Conservation (phyloP, 176 grass and related monocot genomes). For the Chrysopogon serrulatus region DNA sequence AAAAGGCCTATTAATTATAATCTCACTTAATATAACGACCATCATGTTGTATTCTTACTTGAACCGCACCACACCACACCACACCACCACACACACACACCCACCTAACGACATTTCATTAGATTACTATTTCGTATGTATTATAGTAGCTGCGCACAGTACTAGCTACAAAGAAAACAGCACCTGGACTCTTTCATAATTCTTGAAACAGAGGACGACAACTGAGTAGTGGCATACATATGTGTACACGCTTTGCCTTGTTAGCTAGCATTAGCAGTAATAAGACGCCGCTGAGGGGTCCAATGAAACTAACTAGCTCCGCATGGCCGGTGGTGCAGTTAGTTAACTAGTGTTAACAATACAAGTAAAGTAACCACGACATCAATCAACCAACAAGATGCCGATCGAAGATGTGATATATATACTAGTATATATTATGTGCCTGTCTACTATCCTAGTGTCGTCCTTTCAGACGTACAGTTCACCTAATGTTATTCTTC, state of each 20-base stretch:
- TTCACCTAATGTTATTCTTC: constrained; percentile 25
- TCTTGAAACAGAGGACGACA: neutral
- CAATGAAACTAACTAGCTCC: neutral
- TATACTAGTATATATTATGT: neutral
- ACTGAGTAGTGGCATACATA: too few species aligned
- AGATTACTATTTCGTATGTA: neutral
- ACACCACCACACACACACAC: too few species aligned
- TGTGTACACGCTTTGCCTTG: too few species aligned
- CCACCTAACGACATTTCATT: constrained; percentile 11
- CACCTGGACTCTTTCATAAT: neutral
- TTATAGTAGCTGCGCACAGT: neutral
- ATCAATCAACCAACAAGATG: neutral
- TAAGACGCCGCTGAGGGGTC: neutral
- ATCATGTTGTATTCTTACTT: neutral
- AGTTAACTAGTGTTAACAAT: neutral
- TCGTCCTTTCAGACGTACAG: neutral
- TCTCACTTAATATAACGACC: neutral
- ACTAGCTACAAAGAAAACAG: neutral
- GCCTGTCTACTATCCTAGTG: neutral
- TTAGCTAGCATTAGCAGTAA: neutral
- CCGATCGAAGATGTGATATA: neutral
- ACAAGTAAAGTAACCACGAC: neutral
- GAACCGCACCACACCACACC: neutral
- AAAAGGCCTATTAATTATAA: neutral
- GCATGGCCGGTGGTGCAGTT: neutral